Percentiles rank a stretch among this genome's conserved stretches.
phyloP scores from a whole-genome alignment of 345 rosid species.

The Microthlaspi erraticum region DNA sequence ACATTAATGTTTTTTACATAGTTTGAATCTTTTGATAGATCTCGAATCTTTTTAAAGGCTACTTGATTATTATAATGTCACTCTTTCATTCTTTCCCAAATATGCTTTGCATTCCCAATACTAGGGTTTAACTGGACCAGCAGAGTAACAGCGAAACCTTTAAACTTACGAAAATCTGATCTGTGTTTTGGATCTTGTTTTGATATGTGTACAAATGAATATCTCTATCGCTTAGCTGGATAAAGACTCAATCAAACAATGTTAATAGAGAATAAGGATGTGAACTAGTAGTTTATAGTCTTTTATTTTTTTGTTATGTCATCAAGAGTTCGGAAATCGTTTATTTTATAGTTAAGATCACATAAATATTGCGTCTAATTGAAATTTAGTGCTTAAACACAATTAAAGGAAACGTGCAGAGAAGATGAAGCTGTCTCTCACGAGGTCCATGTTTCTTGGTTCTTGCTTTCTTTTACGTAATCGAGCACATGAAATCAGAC shows the following conservation, averaged over 20 bases:
- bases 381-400: constrained; percentile 1
- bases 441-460: constrained; percentile 39
- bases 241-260: not conserved
- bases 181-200: not conserved
- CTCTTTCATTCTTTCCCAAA: not conserved
- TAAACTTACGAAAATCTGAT: not conserved
- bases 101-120: constrained; percentile 4
- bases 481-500: constrained; percentile 11
- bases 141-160: not conserved
- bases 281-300: not conserved
- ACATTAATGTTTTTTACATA: constrained; percentile 1
- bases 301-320: not conserved
- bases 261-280: not conserved
- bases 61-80: not conserved
- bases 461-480: constrained; percentile 40
- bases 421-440: constrained; percentile 34
- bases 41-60: not conserved
- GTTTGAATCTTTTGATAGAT: not conserved
- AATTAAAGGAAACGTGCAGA: constrained; percentile 9
- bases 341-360: not conserved
- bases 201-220: not conserved
- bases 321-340: not conserved
- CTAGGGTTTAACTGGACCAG: not conserved
- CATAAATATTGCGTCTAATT: constrained; percentile 29
- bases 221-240: not conserved